Conservation (phyloP, 2,329 filamentous ascomycete genomes). For the Fusarium sterilihyphosum region DNA sequence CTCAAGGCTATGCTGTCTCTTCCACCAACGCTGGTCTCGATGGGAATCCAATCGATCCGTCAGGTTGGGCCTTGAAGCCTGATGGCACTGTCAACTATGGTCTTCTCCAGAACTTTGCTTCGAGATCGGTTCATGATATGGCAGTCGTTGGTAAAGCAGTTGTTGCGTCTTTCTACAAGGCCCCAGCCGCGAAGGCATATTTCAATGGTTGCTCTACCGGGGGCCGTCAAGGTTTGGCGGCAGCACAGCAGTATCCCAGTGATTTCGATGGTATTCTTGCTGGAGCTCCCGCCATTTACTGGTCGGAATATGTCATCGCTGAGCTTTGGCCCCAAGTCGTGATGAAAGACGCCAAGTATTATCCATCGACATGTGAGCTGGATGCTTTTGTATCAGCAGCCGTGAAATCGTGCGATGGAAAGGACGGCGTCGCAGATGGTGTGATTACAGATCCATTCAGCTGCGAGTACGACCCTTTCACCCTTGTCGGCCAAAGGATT, state of each 20-base stretch:
- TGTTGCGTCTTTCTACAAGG: background rate
- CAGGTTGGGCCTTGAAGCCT: background rate
- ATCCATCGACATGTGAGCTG: background rate
- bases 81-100: background rate
- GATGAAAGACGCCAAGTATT: background rate
- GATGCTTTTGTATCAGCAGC: background rate
- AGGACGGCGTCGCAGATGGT: background rate
- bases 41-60: background rate
- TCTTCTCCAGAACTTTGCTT: background rate
- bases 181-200: background rate
- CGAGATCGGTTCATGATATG: background rate
- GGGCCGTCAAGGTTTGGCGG: background rate
- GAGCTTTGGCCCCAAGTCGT: background rate
- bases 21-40: background rate
- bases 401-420: background rate
- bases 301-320: background rate
- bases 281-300: background rate
- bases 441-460: background rate
- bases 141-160: background rate
- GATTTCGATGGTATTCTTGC: background rate
- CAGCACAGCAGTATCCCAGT: background rate
- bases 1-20: background rate
- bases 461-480: background rate
- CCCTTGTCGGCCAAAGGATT: background rate
- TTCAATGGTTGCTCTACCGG: background rate